Base-by-base conservation (phyloP, 2,329 filamentous ascomycete species). In the Trichoderma sp. region DNA sequence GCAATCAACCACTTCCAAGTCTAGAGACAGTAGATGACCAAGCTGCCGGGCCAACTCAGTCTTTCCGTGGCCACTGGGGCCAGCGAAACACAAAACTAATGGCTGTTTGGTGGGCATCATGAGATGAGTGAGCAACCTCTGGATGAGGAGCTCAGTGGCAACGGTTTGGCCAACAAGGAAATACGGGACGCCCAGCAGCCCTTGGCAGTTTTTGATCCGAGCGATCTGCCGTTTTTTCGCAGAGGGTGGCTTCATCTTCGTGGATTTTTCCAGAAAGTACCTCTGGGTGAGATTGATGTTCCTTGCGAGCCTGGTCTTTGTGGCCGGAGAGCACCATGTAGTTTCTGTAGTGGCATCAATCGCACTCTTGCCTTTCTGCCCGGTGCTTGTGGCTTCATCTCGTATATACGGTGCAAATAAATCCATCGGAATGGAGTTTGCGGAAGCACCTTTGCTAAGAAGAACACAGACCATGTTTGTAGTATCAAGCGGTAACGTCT, bases 11-110 rank as follows among this genome's bases (percentile, higher is more conserved):
- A 72, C 73, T 12, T 81, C 74, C 30, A 82, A 73, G 2, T 81
- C 77, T 1, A 84, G 71, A 0, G 79, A 81, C 9, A 86, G 75
- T 2, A 86, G 78, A 2, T 80, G 68, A 1, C 83, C 82, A 26
- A 87, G 79, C 8, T 77, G 77, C 15, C 78, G 78, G 0, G 84
- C 84, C 14, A 87, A 75, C 72, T 86, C 84, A 0, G 84, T 86
- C 76, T 87, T 87, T 5, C 85, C 85, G 71, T 86, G 84, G 0
- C 84, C 84, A 43, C 82, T 83, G 0, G 83, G 82, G 0, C 84
- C 85, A 4, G 83, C 82, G 65, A 86, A 85, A 1, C 82, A 77
- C 7, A 72, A 26, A 6, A 72, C 71, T 14, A 72, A 64, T 8
- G 71, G 71, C 2, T 57, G 65, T 15, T 47, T 63, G 0, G 58